phyloP scores from a whole-genome alignment of 1,139 yeast genomes.

The Diutina sp. region DNA sequence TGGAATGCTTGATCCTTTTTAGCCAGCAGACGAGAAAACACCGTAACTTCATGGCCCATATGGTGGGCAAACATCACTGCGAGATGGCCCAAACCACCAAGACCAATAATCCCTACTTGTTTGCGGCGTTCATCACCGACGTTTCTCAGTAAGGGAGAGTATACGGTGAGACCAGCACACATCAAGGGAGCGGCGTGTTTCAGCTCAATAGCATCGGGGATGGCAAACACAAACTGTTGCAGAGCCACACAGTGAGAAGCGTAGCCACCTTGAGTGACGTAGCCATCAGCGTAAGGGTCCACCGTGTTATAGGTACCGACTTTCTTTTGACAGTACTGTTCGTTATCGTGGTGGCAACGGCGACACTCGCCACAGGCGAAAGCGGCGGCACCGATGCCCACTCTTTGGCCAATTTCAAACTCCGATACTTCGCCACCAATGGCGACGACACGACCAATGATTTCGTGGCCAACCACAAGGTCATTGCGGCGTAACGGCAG shows the following conservation, averaged over 20 bases:
- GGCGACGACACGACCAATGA: conserved; percentile 39
- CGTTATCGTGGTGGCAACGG: conserved; percentile 32
- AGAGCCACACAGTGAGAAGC: conserved; percentile 42
- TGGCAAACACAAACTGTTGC: conserved; percentile 39
- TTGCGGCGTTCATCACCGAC: conserved; percentile 8
- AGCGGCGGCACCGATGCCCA: conserved; percentile 48
- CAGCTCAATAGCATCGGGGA: conserved; percentile 39
- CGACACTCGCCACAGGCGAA: conserved; percentile 38
- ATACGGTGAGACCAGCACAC: conserved; percentile 59
- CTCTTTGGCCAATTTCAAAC: conserved; percentile 43
- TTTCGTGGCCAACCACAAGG: conserved; percentile 39
- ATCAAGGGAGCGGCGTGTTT: conserved; percentile 48
- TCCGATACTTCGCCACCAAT: conserved; percentile 35
- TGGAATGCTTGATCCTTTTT: conserved; percentile 39
- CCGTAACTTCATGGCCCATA: conserved; percentile 43
- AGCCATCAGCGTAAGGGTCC: conserved; percentile 20
- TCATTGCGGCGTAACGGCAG: conserved; percentile 14
- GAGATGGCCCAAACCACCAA: conserved; percentile 54
- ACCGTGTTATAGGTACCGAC: conserved; percentile 32
- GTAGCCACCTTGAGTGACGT: conserved; percentile 49
- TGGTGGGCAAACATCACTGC: conserved; percentile 45
- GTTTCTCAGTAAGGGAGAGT: conserved; percentile 39
- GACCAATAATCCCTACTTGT: conserved; percentile 36
- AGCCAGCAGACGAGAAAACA: conserved; percentile 34
- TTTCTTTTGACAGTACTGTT: conserved; percentile 34